Evolutionary conservation across 2,329 filamentous ascomycete species (phyloP).

Genomic region (Dactylellina sp.): DNA sequence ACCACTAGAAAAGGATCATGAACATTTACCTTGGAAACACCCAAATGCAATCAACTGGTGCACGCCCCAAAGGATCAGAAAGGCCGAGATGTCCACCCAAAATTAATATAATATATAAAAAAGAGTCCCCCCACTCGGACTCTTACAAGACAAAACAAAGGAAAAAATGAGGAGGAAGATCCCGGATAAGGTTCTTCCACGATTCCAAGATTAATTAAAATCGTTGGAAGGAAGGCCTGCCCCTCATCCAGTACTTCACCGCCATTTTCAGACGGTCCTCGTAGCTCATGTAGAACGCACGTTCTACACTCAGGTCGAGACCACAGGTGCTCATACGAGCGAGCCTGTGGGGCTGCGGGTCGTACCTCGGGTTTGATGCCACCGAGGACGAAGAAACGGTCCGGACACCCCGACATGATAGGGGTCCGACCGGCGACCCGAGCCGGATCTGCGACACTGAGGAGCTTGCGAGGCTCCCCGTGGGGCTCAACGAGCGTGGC

Average conservation of each 20-base stretch:
- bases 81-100: slow-evolving; percentile 36
- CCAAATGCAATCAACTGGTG: slow-evolving; percentile 29
- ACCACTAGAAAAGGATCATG: slow-evolving; percentile 34
- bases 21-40: slow-evolving; percentile 10
- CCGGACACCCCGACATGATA: slow-evolving; percentile 19
- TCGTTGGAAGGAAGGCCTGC: slow-evolving; percentile 48
- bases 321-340: slow-evolving; percentile 52
- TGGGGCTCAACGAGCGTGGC: slow-evolving; percentile 10
- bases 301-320: slow-evolving; percentile 48
- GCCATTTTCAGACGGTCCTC: slow-evolving; percentile 45
- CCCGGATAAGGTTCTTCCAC: slow-evolving; percentile 28
- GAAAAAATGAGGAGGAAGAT: slow-evolving; percentile 44
- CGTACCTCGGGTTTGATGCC: slow-evolving; percentile 48
- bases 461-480: slow-evolving; percentile 43
- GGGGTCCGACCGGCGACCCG: slow-evolving; percentile 34
- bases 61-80: slow-evolving; percentile 18
- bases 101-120: slow-evolving; percentile 26
- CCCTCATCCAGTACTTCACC: slow-evolving; percentile 54
- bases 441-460: slow-evolving; percentile 21
- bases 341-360: slow-evolving; percentile 37
- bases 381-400: slow-evolving; percentile 31
- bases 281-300: slow-evolving; percentile 52
- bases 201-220: slow-evolving; percentile 9
- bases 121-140: slow-evolving; percentile 28
- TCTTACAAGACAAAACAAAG: slow-evolving; percentile 16